Percentiles rank a stretch among this genome's conserved stretches.
These are phyloP conservation scores for Apiospora rasikravindrae DNA, from an alignment of 2,329 filamentous ascomycete genomes.

Conservation along the genomic window DNA sequence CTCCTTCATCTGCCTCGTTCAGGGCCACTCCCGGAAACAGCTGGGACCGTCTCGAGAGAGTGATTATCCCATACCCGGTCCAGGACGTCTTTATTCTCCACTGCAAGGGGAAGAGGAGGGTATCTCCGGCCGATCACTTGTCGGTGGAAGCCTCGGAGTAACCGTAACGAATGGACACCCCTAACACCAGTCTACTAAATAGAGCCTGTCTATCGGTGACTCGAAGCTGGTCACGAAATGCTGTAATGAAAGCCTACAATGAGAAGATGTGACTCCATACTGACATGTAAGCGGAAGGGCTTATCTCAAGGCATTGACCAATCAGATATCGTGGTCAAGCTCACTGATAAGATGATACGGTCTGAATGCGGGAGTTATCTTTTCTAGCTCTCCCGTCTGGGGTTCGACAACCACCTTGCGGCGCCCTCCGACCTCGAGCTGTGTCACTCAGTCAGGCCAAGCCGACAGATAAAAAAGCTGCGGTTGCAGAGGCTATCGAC, in stretches of 20 bases:
- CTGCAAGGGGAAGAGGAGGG: background rate
- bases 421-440: background rate
- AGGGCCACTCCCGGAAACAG: background rate
- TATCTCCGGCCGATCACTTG: background rate
- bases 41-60: background rate
- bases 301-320: background rate
- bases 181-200: background rate
- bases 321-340: background rate
- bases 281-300: constrained; percentile 12
- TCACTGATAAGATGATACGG: constrained; percentile 2
- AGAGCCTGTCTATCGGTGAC: background rate
- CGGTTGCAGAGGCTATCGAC: background rate
- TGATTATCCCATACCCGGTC: background rate
- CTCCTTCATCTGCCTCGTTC: too few relatives aligned
- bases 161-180: fast-evolving
- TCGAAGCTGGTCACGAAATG: background rate
- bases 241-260: background rate
- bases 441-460: background rate
- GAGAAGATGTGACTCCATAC: constrained; percentile 11
- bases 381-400: background rate
- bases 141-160: background rate
- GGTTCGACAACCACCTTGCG: background rate
- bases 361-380: constrained; percentile 9
- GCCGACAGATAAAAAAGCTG: background rate
- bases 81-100: background rate